These are phyloP conservation scores for Begonia masoniana DNA, from an alignment of 306 rosid genomes.

Conservation along the genomic window DNA sequence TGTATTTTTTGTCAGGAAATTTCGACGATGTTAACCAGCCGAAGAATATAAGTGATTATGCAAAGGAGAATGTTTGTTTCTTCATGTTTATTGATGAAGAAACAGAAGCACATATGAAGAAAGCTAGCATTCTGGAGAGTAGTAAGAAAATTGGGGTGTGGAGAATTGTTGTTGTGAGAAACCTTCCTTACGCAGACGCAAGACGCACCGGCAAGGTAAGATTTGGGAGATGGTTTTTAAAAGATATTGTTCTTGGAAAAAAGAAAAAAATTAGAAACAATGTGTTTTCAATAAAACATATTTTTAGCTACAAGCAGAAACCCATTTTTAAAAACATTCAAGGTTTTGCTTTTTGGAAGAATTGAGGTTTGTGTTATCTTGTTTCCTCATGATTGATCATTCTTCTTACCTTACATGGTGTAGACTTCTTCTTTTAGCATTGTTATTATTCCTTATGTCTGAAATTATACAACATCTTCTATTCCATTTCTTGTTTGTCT, in stretches of 20 bases:
- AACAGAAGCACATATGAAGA: constrained; percentile 49
- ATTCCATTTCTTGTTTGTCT: not conserved
- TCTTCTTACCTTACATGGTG: no score
- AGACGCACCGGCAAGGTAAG: constrained; percentile 86
- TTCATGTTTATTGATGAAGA: constrained; percentile 72
- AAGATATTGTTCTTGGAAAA: constrained; percentile 1
- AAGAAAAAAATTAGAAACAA: no score
- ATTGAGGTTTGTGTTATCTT: no score
- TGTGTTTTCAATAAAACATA: no score
- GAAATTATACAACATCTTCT: no score
- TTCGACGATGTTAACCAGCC: constrained; percentile 88
- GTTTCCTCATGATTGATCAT: no score
- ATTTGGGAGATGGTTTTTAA: constrained; percentile 6
- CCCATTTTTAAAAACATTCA: no score
- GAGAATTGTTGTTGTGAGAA: constrained; percentile 60
- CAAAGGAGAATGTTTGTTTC: constrained; percentile 75
- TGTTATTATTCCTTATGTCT: no score
- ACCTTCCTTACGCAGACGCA: constrained; percentile 67
- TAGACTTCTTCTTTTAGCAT: no score
- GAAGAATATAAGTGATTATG: constrained; percentile 40
- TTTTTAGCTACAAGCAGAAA: no score
- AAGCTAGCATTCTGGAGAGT: constrained; percentile 36
- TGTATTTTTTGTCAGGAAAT: constrained; percentile 40
- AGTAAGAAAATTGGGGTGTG: constrained; percentile 67
- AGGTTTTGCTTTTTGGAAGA: no score